Evolutionary conservation across 2,329 filamentous ascomycete genomes (phyloP).

Genomic region (Fusarium ambrosium): DNA sequence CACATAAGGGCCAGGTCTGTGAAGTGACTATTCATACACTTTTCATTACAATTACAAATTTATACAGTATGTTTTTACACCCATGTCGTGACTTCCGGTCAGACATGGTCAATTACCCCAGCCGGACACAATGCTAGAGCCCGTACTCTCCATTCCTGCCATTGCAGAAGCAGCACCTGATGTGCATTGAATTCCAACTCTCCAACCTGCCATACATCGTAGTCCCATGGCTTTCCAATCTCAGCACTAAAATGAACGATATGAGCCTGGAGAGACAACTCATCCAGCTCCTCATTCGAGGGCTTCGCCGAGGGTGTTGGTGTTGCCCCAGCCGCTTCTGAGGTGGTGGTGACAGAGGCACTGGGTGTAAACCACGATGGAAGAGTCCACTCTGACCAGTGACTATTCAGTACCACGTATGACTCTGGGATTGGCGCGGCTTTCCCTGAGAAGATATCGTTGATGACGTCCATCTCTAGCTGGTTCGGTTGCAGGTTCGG

Average conservation of each 20-base stretch:
- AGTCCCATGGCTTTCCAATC: conserved; percentile 31
- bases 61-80: not conserved
- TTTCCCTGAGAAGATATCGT: conserved; percentile 18
- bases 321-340: not conserved
- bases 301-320: not conserved
- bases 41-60: not conserved
- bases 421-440: conserved; percentile 10
- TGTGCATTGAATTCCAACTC: conserved; percentile 24
- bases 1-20: not conserved
- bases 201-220: conserved; percentile 10
- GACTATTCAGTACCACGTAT: conserved; percentile 31
- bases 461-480: conserved; percentile 40
- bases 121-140: conserved; percentile 23
- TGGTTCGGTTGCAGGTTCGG: conserved; percentile 15
- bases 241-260: conserved; percentile 31
- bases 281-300: conserved; percentile 19
- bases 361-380: conserved; percentile 27
- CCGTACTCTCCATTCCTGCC: conserved; percentile 27
- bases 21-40: not conserved
- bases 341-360: not conserved
- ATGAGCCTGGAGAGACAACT: conserved; percentile 25
- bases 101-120: conserved; percentile 23
- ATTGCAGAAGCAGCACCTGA: conserved; percentile 24
- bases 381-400: conserved; percentile 37
- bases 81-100: not conserved